Percentiles rank a stretch among this genome's conserved stretches.
Evolutionary conservation across 2,329 filamentous ascomycete genomes (phyloP).

Genomic region (Aspergillus novofumigatus): DNA sequence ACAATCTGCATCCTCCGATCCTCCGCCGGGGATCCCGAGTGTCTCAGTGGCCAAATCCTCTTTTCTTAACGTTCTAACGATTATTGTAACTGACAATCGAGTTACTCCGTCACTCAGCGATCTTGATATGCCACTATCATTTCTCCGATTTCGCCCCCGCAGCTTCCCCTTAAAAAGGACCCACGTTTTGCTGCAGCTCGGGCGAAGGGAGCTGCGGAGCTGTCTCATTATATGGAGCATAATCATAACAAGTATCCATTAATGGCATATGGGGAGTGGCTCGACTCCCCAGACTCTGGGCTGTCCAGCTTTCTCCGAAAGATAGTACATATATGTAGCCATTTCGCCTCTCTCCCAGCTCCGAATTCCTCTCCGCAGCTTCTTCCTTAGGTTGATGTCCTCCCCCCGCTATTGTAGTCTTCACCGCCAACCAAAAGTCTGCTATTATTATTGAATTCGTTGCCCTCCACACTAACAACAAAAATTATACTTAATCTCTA

Average conservation of each 20-base stretch:
- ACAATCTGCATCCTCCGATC: too few relatives aligned
- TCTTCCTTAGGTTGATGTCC: not conserved
- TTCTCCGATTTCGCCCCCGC: not conserved
- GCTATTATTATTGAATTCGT: not conserved
- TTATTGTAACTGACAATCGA: not conserved
- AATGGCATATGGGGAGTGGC: not conserved
- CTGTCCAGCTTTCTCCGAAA: not conserved
- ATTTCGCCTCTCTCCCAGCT: not conserved
- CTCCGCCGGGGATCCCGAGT: too few relatives aligned
- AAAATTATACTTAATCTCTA: not conserved
- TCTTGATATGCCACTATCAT: not conserved
- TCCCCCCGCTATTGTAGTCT: not conserved
- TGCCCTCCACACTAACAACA: not conserved
- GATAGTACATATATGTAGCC: not conserved
- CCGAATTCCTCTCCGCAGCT: not conserved
- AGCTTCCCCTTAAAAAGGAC: not conserved
- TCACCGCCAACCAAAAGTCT: not conserved
- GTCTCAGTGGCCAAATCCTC: not conserved
- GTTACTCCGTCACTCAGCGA: not conserved
- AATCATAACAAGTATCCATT: not conserved
- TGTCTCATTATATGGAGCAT: not conserved
- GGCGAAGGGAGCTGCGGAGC: slow-evolving; percentile 12
- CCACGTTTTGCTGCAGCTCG: slow-evolving; percentile 7
- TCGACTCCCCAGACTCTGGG: not conserved
- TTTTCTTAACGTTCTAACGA: too few relatives aligned